Evolutionary conservation across 768 basidiomycete genomes (phyloP).

Genomic region (Collybia nuda): DNA sequence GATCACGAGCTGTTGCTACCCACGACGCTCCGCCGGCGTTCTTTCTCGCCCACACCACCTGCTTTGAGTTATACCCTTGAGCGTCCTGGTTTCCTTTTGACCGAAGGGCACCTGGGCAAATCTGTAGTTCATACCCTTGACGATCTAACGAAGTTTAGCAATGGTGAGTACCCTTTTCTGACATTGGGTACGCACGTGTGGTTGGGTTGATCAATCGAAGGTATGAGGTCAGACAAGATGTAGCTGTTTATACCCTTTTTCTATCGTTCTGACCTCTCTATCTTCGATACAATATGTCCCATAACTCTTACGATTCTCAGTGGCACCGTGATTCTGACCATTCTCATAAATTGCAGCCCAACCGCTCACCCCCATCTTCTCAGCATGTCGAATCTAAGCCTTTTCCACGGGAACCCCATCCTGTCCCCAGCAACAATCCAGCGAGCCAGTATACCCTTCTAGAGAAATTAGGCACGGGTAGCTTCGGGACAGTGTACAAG

Average conservation of each 20-base stretch:
- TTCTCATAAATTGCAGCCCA: constrained; percentile 35
- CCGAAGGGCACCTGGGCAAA: too few relatives aligned
- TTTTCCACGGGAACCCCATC: constrained; percentile 56
- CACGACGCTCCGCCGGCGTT: too few relatives aligned
- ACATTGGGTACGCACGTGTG: constrained; percentile 16
- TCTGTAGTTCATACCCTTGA: neutral
- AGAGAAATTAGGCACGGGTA: constrained; percentile 96
- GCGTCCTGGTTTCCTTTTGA: too few relatives aligned
- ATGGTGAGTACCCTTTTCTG: neutral
- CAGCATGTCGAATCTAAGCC: constrained; percentile 43
- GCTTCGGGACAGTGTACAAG: constrained; percentile 97
- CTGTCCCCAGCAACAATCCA: constrained; percentile 76
- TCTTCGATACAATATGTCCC: constrained; percentile 41
- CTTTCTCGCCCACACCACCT: too few relatives aligned
- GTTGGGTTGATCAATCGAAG: constrained; percentile 7
- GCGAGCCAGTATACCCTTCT: constrained; percentile 89
- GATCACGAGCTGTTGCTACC: too few relatives aligned
- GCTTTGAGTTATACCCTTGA: too few relatives aligned
- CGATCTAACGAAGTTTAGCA: neutral
- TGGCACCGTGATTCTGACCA: constrained; percentile 38
- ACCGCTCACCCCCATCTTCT: constrained; percentile 51
- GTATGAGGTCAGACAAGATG: constrained; percentile 16
- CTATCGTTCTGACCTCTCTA: constrained; percentile 22
- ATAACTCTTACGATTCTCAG: constrained; percentile 45
- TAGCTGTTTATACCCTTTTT: constrained; percentile 1